Conservation (phyloP, 2,329 filamentous ascomycete species). For the Penicillium sp. region DNA sequence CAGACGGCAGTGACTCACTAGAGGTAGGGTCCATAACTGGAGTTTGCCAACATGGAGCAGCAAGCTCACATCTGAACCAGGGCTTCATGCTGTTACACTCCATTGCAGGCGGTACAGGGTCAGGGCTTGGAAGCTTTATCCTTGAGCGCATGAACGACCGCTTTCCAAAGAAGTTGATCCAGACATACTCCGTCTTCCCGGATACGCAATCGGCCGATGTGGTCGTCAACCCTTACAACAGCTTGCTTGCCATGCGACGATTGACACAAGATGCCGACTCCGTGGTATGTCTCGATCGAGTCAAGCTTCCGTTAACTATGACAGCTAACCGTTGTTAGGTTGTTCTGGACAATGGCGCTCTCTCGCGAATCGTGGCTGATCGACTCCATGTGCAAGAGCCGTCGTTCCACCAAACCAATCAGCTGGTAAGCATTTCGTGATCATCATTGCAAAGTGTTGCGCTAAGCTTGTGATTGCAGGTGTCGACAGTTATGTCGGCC, state of each 20-base stretch:
- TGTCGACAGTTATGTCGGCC: slow-evolving; percentile 97
- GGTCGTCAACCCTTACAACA: slow-evolving; percentile 98
- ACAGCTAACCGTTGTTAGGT: slow-evolving; percentile 45
- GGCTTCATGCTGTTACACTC: slow-evolving; percentile 99
- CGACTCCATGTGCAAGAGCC: slow-evolving; percentile 90
- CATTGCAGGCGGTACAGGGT: slow-evolving; percentile 93
- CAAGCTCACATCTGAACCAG: slow-evolving; percentile 35
- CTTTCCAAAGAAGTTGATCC: slow-evolving; percentile 98
- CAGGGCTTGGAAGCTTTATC: slow-evolving; percentile 89
- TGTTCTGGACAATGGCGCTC: slow-evolving; percentile 89
- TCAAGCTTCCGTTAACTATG: background rate
- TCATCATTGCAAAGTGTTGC: background rate
- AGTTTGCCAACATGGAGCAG: slow-evolving; percentile 3
- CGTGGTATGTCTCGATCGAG: slow-evolving; percentile 52
- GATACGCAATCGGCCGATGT: slow-evolving; percentile 88
- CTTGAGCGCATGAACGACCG: slow-evolving; percentile 93
- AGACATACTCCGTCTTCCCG: slow-evolving; percentile 97
- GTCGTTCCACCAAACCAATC: slow-evolving; percentile 95
- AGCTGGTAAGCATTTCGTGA: slow-evolving; percentile 55
- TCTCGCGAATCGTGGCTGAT: slow-evolving; percentile 90
- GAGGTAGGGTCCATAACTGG: slow-evolving; percentile 52
- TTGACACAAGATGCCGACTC: slow-evolving; percentile 95
- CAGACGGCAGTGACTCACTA: slow-evolving; percentile 93
- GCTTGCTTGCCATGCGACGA: slow-evolving; percentile 80
- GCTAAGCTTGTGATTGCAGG: slow-evolving; percentile 38